Evolutionary conservation across 495 filamentous ascomycete genomes (phyloP).

Genomic region (Hypoxylon trugodes): DNA sequence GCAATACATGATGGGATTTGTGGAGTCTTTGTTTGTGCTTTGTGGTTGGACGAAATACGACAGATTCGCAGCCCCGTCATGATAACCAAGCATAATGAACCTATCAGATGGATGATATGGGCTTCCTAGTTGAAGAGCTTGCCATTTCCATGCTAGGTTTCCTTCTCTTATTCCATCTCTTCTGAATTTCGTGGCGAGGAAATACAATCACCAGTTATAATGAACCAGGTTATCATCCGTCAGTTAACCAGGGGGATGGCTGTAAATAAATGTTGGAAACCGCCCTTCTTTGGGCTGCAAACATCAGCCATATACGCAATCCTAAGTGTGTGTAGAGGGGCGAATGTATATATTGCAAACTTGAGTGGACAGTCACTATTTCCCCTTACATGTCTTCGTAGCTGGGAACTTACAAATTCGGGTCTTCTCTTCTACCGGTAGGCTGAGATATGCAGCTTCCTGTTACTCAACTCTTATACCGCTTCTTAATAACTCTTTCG

Average conservation of each 20-base stretch:
- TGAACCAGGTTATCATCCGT: conserved; percentile 16
- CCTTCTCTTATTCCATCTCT: too few relatives aligned
- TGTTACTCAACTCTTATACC: conserved; percentile 22
- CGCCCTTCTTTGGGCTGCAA: conserved; percentile 23
- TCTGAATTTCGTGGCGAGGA: conserved; percentile 11
- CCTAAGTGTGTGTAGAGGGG: conserved; percentile 17
- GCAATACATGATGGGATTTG: conserved; percentile 17
- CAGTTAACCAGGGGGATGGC: conserved; percentile 13
- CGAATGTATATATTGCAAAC: conserved; percentile 13
- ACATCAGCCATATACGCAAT: conserved; percentile 20
- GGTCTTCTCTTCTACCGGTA: conserved; percentile 35
- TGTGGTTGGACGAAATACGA: conserved; percentile 59
- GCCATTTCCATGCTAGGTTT: conserved; percentile 20
- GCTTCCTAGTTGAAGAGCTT: conserved; percentile 21
- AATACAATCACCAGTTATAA: conserved; percentile 7
- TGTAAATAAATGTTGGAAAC: conserved; percentile 20
- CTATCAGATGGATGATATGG: conserved; percentile 22
- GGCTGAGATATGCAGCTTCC: conserved; percentile 40
- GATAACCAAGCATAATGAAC: conserved; percentile 34
- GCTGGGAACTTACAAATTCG: too few relatives aligned
- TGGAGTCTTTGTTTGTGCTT: conserved; percentile 18
- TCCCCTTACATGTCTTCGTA: not conserved
- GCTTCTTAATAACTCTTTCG: conserved; percentile 1
- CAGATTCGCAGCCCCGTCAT: conserved; percentile 32
- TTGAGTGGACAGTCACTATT: conserved; percentile 4